phyloP scores from a whole-genome alignment of 208 protist genomes.

The Wallacemonas rigidus region DNA sequence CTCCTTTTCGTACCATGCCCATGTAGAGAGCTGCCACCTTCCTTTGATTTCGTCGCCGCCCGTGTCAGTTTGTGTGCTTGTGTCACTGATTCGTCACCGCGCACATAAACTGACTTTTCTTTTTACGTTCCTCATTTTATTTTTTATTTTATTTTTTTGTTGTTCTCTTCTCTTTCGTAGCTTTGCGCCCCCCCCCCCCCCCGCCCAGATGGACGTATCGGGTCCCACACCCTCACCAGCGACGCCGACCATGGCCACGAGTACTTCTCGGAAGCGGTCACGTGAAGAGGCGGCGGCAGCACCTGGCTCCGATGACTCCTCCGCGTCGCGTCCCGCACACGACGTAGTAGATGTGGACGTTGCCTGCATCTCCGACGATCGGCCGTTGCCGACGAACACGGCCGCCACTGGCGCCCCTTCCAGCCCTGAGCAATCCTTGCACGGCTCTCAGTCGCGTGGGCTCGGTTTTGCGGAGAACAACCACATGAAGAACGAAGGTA shows the following conservation, averaged over 20 bases:
- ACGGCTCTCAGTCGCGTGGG: background rate
- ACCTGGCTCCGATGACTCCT: conserved; percentile 2
- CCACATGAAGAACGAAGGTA: background rate
- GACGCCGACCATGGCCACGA: background rate
- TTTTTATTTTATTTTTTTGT: too few relatives aligned
- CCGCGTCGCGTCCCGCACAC: background rate
- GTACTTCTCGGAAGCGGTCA: background rate
- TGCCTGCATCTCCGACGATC: background rate
- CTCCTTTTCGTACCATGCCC: too few relatives aligned
- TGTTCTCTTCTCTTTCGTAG: too few relatives aligned
- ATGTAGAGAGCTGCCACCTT: too few relatives aligned
- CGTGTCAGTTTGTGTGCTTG: too few relatives aligned
- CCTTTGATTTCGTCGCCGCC: too few relatives aligned
- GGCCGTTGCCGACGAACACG: background rate
- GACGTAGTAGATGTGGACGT: background rate
- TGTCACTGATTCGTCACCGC: too few relatives aligned
- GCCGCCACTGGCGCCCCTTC: background rate
- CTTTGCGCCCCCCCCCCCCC: too few relatives aligned
- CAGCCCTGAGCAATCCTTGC: background rate
- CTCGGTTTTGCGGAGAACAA: background rate
- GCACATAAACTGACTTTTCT: too few relatives aligned
- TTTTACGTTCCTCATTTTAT: too few relatives aligned
- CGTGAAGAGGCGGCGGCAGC: background rate
- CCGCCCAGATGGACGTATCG: background rate
- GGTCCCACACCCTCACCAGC: background rate